Conservation (phyloP, 345 rosid species). For the Schrenkiella parvula region DNA sequence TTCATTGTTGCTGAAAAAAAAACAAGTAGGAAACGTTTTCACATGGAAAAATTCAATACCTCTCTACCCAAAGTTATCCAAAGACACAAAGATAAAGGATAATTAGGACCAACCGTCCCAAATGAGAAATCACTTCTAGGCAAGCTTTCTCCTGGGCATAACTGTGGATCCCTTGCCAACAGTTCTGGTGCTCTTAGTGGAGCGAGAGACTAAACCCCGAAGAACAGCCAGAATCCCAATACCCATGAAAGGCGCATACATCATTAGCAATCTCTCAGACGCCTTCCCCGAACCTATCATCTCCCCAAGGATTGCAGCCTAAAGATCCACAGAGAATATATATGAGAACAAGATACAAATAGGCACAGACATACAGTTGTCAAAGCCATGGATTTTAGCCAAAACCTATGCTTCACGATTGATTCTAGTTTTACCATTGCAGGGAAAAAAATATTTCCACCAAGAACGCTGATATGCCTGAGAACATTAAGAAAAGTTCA, state of each 20-base stretch:
- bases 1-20: background rate
- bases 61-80: background rate
- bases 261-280: conserved; percentile 47
- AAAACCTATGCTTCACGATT: background rate
- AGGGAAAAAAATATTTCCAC: background rate
- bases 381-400: background rate
- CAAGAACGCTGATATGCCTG: background rate
- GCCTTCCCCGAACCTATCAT: conserved; percentile 56
- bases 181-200: conserved; percentile 18
- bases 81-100: background rate
- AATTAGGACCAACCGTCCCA: background rate
- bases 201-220: conserved; percentile 49
- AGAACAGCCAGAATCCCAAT: conserved; percentile 49
- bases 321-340: background rate
- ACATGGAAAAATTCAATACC: background rate
- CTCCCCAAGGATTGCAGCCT: conserved; percentile 68
- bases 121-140: conserved; percentile 30
- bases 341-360: background rate
- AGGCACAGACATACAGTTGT: background rate
- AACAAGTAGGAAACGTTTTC: too few relatives aligned
- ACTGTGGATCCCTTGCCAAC: conserved; percentile 37
- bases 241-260: conserved; percentile 60
- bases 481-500: background rate
- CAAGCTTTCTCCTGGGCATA: conserved; percentile 58
- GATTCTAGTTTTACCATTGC: background rate